These are phyloP conservation scores for Ophiostoma piceae DNA, from an alignment of 2,329 filamentous ascomycete genomes.

Conservation along the genomic window DNA sequence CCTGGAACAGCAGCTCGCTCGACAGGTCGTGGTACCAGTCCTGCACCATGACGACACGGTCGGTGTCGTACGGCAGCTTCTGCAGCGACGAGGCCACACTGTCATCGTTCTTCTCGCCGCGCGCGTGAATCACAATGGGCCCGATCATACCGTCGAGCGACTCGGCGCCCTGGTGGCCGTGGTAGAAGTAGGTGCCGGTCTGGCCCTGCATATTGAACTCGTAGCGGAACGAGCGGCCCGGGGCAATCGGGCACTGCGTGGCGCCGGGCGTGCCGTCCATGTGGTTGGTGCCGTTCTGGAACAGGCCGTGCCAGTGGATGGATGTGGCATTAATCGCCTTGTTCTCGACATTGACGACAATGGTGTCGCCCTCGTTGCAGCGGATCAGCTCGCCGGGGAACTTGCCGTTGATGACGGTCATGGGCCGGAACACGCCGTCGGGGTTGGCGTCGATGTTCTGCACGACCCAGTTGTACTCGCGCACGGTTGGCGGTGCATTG, in stretches of 20 bases:
- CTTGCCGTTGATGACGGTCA: slow-evolving; percentile 65
- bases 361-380: slow-evolving; percentile 65
- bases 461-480: slow-evolving; percentile 59
- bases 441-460: slow-evolving; percentile 59
- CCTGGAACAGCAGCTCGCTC: slow-evolving; percentile 45
- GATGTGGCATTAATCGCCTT: slow-evolving; percentile 56
- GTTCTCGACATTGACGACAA: slow-evolving; percentile 63
- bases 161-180: slow-evolving; percentile 62
- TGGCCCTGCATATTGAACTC: slow-evolving; percentile 30
- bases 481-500: slow-evolving; percentile 42
- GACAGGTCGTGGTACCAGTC: slow-evolving; percentile 64
- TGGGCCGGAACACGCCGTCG: slow-evolving; percentile 60
- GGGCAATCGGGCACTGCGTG: slow-evolving; percentile 56
- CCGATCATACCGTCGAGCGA: slow-evolving; percentile 63
- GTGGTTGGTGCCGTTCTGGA: slow-evolving; percentile 66
- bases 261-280: slow-evolving; percentile 62
- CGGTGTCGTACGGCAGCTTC: slow-evolving; percentile 54
- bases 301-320: slow-evolving; percentile 68
- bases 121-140: slow-evolving; percentile 56
- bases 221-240: slow-evolving; percentile 55
- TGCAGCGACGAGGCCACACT: slow-evolving; percentile 33
- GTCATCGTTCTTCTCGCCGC: slow-evolving; percentile 40
- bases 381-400: slow-evolving; percentile 70
- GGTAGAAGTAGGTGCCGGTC: slow-evolving; percentile 61
- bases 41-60: slow-evolving; percentile 59